A percentile compares a stretch with the other conserved stretches of the same genome.
phyloP scores from a whole-genome alignment of 2,329 filamentous ascomycete species.

The Alternaria rosae region DNA sequence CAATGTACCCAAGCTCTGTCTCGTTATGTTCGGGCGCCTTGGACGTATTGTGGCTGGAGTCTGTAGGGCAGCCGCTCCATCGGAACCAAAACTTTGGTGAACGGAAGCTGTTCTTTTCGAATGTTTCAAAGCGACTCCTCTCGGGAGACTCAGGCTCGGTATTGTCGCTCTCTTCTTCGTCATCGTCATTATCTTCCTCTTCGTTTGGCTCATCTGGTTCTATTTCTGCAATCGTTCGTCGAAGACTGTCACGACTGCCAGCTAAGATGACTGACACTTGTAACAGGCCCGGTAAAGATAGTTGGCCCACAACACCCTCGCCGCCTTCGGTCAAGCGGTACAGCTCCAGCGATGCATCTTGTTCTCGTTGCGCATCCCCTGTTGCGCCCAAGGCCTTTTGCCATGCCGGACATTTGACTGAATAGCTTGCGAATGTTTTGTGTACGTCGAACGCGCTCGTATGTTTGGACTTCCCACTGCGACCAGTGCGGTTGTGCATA shows the following conservation, averaged over 20 bases:
- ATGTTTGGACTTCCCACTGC: constrained; percentile 20
- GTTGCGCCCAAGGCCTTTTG: constrained; percentile 10
- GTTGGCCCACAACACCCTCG: constrained; percentile 29
- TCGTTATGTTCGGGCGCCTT: background rate
- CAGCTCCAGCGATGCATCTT: constrained; percentile 24
- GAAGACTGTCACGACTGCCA: constrained; percentile 25
- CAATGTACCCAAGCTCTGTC: constrained; percentile 30
- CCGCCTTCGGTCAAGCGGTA: constrained; percentile 29
- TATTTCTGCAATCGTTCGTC: constrained; percentile 9
- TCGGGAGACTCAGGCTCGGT: constrained; percentile 12
- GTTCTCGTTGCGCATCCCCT: constrained; percentile 1
- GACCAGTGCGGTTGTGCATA: constrained; percentile 31
- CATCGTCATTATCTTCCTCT: background rate
- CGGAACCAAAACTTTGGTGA: constrained; percentile 36
- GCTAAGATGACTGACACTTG: constrained; percentile 25
- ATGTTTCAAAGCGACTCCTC: constrained; percentile 24
- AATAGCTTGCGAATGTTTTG: constrained; percentile 34
- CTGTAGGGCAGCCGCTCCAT: constrained; percentile 24
- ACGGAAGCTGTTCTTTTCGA: constrained; percentile 40
- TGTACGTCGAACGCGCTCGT: constrained; percentile 28
- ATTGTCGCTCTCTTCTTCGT: background rate
- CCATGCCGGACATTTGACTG: constrained; percentile 31
- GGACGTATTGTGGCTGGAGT: background rate
- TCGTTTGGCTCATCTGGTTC: constrained; percentile 14
- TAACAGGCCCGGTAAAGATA: constrained; percentile 24